These are phyloP conservation scores for Fusarium sublunatum DNA, from an alignment of 2,329 filamentous ascomycete genomes.

Conservation along the genomic window DNA sequence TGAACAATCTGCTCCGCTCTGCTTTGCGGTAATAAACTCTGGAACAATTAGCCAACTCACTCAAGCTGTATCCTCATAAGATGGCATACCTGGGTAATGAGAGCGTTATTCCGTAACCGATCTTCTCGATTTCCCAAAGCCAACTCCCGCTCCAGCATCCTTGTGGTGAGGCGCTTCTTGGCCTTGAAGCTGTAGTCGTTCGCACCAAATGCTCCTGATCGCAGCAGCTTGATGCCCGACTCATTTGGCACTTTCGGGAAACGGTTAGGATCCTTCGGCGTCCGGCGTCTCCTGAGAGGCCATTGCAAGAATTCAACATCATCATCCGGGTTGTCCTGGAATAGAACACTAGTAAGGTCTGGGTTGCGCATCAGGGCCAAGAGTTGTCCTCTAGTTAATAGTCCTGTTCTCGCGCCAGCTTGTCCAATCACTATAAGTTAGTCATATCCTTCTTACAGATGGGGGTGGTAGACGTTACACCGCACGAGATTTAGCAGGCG, in stretches of 20 bases:
- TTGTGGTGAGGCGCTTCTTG: constrained; percentile 72
- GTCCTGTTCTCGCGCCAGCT: constrained; percentile 45
- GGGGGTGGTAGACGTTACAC: constrained; percentile 39
- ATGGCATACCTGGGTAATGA: constrained; percentile 73
- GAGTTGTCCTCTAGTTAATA: constrained; percentile 54
- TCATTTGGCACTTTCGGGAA: constrained; percentile 90
- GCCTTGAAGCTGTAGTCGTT: constrained; percentile 66
- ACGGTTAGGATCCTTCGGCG: constrained; percentile 62
- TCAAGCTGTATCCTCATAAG: neutral
- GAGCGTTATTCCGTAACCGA: constrained; percentile 68
- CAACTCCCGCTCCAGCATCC: constrained; percentile 84
- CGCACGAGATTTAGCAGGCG: constrained; percentile 50
- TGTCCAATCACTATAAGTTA: constrained; percentile 18
- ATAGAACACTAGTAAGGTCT: constrained; percentile 52
- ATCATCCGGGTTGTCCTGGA: constrained; percentile 54
- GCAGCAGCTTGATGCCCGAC: constrained; percentile 81
- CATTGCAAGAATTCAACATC: constrained; percentile 53
- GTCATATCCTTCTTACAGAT: neutral
- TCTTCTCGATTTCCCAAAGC: constrained; percentile 73
- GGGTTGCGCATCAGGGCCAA: constrained; percentile 55
- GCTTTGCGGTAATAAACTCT: constrained; percentile 81
- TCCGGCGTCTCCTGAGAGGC: constrained; percentile 57
- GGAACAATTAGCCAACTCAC: constrained; percentile 13
- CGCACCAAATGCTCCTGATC: constrained; percentile 81
- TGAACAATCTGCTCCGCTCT: constrained; percentile 88